Conservation (phyloP, 2,329 filamentous ascomycete genomes). For the Graphiopsis chlorocephala region DNA sequence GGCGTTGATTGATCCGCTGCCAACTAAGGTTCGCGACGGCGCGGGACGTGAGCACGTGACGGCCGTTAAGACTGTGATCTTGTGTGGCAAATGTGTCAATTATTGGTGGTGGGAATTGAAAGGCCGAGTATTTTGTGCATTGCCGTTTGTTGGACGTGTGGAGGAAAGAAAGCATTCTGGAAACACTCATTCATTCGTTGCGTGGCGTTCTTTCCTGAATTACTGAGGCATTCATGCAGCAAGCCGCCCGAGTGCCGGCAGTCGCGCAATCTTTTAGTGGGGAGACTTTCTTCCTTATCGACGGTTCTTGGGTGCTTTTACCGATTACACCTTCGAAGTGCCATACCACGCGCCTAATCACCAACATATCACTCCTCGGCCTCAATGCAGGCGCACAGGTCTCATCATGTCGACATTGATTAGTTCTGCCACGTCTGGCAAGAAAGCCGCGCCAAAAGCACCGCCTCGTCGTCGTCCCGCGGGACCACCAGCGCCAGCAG, state of each 20-base stretch:
- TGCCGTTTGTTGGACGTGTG: neutral
- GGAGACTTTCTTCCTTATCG: neutral
- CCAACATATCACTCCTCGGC: neutral
- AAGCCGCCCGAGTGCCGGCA: neutral
- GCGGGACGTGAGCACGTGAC: constrained; percentile 4
- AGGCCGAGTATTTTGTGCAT: neutral
- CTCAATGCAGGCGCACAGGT: neutral
- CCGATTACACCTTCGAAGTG: neutral
- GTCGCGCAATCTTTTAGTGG: neutral
- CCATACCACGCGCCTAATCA: neutral
- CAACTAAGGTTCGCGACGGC: neutral
- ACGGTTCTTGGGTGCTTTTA: neutral
- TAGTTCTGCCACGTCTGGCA: constrained; percentile 53
- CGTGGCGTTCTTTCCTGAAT: neutral
- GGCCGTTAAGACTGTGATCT: neutral
- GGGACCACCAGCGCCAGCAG: constrained; percentile 14
- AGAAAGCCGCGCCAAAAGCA: constrained; percentile 49
- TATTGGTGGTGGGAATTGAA: neutral
- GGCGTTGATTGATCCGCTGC: neutral
- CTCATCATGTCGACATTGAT: constrained; percentile 46
- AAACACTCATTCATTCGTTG: neutral
- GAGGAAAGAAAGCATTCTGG: neutral
- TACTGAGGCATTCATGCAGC: neutral
- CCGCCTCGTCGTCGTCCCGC: constrained; percentile 40
- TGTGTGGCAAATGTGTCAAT: neutral